phyloP scores from a whole-genome alignment of 2,329 filamentous ascomycete species.

The Fusarium graminum region DNA sequence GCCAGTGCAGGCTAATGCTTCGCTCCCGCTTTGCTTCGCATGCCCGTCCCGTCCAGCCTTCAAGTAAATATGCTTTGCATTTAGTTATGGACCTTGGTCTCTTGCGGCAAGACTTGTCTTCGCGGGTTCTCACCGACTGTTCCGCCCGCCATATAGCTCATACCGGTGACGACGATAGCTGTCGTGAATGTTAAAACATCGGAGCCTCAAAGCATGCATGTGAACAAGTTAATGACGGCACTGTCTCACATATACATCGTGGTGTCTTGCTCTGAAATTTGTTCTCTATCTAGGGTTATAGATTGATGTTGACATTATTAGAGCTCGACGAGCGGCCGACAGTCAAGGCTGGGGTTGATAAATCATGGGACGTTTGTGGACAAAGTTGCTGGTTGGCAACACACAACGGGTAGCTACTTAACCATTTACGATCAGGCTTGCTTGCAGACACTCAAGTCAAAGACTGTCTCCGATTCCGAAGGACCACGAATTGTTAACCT shows the following conservation, averaged over 20 bases:
- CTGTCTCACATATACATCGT: constrained; percentile 40
- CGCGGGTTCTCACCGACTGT: constrained; percentile 48
- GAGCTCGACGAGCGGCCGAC: constrained; percentile 25
- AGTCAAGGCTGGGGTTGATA: constrained; percentile 12
- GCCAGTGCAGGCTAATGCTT: constrained; percentile 46
- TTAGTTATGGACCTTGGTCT: constrained; percentile 37
- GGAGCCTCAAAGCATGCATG: constrained; percentile 32
- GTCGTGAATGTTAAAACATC: constrained; percentile 26
- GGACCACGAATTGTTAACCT: constrained; percentile 25
- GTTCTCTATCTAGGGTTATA: constrained; percentile 5
- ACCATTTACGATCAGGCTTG: constrained; percentile 18
- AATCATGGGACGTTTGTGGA: constrained; percentile 5
- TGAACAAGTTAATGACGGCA: constrained; percentile 19
- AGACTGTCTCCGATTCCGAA: constrained; percentile 24
- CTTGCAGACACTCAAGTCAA: constrained; percentile 32
- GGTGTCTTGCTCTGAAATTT: constrained; percentile 34
- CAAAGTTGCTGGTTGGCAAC: constrained; percentile 37
- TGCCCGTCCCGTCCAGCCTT: constrained; percentile 45
- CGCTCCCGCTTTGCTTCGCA: constrained; percentile 46
- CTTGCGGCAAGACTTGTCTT: constrained; percentile 26
- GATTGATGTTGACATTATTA: constrained; percentile 20
- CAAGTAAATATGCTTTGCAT: constrained; percentile 44
- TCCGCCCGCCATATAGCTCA: constrained; percentile 36
- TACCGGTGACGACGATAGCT: constrained; percentile 31
- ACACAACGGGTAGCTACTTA: constrained; percentile 35